Percentiles rank a stretch among this genome's conserved stretches.
phyloP scores from a whole-genome alignment of 306 rosid genomes.

The Cicer arietinum region DNA sequence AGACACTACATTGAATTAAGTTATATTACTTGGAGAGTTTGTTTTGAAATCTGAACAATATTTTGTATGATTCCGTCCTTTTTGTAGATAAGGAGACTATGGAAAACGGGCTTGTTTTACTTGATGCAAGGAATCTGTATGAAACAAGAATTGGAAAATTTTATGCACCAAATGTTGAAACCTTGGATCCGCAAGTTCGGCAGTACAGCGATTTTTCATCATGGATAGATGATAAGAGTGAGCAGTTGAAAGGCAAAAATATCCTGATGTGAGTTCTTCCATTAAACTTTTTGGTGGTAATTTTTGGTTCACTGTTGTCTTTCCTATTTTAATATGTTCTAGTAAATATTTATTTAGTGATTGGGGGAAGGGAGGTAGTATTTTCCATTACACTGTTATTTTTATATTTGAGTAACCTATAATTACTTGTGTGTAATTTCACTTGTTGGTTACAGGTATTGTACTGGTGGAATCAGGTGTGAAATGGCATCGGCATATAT shows the following conservation, averaged over 20 bases:
- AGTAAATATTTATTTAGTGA: conserved; percentile 1
- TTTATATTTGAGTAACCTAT: background rate
- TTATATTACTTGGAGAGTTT: conserved; percentile 17
- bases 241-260: conserved; percentile 69
- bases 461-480: conserved; percentile 96
- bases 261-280: conserved; percentile 76
- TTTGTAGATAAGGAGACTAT: conserved; percentile 50
- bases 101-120: conserved; percentile 55
- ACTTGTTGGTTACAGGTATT: conserved; percentile 69
- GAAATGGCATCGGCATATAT: conserved; percentile 99
- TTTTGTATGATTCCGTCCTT: conserved; percentile 1
- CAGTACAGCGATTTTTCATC: conserved; percentile 91
- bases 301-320: background rate
- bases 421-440: conserved; percentile 14
- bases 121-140: conserved; percentile 91
- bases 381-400: background rate
- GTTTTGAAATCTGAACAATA: conserved; percentile 29
- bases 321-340: conserved; percentile 3
- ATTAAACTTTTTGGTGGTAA: background rate
- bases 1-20: background rate
- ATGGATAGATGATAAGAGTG: conserved; percentile 81
- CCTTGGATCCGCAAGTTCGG: conserved; percentile 81
- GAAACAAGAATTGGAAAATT: conserved; percentile 97
- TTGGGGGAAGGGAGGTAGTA: background rate
- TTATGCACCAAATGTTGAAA: conserved; percentile 66